Evolutionary conservation across 176 grass and related monocot genomes (phyloP).

Genomic region (Oropetium thomaeum): DNA sequence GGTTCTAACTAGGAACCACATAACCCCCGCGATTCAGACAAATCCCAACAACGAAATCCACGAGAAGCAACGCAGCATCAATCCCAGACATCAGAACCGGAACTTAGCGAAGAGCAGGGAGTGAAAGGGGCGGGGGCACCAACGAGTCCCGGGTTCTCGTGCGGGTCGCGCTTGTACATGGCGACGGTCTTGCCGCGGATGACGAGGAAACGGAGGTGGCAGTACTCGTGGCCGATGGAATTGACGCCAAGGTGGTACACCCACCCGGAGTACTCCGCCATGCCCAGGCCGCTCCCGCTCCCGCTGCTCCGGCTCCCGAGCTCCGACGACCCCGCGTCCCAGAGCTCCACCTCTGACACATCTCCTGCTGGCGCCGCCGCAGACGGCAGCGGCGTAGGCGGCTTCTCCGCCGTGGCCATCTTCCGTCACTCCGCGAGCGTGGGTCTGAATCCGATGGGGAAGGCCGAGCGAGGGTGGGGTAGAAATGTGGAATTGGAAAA

Average conservation of each 20-base stretch:
- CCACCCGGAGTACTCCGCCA: slow-evolving; percentile 66
- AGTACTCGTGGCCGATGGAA: slow-evolving; percentile 81
- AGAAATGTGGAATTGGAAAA: not conserved
- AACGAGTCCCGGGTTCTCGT: slow-evolving; percentile 53
- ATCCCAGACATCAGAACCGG: not conserved
- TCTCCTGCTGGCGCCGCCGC: not conserved
- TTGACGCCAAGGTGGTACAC: slow-evolving; percentile 93
- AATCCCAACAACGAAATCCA: not conserved
- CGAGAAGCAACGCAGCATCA: not conserved
- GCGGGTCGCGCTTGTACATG: slow-evolving; percentile 93
- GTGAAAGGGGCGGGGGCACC: slow-evolving; percentile 1
- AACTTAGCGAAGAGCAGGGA: not conserved
- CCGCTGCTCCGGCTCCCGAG: slow-evolving; percentile 18
- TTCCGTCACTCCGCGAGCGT: slow-evolving; percentile 2
- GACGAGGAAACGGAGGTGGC: slow-evolving; percentile 84
- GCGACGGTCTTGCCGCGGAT: slow-evolving; percentile 61
- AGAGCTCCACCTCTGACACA: slow-evolving; percentile 41
- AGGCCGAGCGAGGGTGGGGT: not conserved
- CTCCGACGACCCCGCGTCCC: slow-evolving; percentile 43
- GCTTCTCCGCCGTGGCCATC: slow-evolving; percentile 24
- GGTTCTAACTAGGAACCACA: not conserved
- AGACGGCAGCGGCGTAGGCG: not conserved
- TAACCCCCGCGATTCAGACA: not conserved
- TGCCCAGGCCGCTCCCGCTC: slow-evolving; percentile 19
- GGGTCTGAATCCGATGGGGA: not conserved